phyloP scores from a whole-genome alignment of 2,329 filamentous ascomycete genomes.

The Thelonectria blattea region DNA sequence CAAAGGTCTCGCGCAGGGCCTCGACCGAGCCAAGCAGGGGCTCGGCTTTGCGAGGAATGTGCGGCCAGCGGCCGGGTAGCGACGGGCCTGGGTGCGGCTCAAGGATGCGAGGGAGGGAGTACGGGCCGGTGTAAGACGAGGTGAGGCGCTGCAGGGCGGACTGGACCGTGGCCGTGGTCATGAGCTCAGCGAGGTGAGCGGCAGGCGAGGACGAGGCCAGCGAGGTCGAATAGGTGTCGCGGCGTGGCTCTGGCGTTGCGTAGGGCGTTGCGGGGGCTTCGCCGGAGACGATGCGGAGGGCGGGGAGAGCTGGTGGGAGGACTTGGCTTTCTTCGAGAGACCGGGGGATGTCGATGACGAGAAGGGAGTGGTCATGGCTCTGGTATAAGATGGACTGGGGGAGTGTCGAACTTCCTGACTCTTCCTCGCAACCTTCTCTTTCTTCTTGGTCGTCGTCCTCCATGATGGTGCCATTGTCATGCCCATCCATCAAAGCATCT shows the following conservation, averaged over 20 bases:
- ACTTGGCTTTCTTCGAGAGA: constrained; percentile 73
- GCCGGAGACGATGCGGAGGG: constrained; percentile 54
- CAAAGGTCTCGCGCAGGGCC: constrained; percentile 49
- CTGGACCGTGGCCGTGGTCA: constrained; percentile 55
- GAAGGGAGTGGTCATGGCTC: constrained; percentile 49
- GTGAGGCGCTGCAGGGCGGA: constrained; percentile 50
- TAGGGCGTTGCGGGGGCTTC: constrained; percentile 53
- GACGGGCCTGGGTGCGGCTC: constrained; percentile 16
- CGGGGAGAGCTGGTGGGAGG: constrained; percentile 44
- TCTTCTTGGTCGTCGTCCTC: not conserved
- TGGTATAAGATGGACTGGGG: constrained; percentile 43
- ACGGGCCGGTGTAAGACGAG: constrained; percentile 49
- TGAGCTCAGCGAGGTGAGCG: constrained; percentile 60
- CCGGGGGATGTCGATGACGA: constrained; percentile 71
- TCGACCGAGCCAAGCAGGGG: constrained; percentile 58
- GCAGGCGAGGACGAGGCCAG: constrained; percentile 46
- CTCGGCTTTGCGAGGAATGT: constrained; percentile 50
- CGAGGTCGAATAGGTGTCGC: constrained; percentile 33
- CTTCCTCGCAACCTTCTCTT: not conserved
- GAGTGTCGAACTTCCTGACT: constrained; percentile 1
- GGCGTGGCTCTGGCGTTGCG: constrained; percentile 44
- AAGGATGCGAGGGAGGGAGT: constrained; percentile 51
- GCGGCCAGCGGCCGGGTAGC: constrained; percentile 18
- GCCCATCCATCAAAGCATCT: not conserved
- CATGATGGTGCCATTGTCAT: not conserved